Base-by-base conservation (phyloP, 176 grass and related monocot species). In the Juncus effusus region DNA sequence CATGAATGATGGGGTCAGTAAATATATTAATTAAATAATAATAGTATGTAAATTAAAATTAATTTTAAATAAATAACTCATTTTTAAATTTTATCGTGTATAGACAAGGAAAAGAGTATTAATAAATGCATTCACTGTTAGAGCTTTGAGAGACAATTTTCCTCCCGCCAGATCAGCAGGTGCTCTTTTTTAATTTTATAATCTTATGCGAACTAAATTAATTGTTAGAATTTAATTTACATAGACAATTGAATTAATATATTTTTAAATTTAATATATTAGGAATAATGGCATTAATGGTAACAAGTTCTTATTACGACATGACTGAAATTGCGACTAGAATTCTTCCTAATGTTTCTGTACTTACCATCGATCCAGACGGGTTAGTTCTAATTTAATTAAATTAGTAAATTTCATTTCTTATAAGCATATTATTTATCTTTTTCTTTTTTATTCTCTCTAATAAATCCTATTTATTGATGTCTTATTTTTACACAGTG, bases 121-220 rank as follows among this genome's bases (percentile, higher is more conserved):
- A 70, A 99, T 99, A 59, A 99, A 99, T 74, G 95, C 95, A 67
- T 99, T 99, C 72, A 99, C 95, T 54, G 95, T 99, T 62, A 88
- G 95, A 59, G 95, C 95, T 70, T 71, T 99, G 74, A 76, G 95
- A 54, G 95, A 99, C 72, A 83, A 75, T 73, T 99, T 99, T 79
- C 83, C 95, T 78, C 95, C 95, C 42, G 95, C 95, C 67, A 82
- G 95, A 76, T 86, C 95, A 65, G 95, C 95, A 75, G 95, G 95
- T 92, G 92, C 51, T 42, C 80, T 36, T 75, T 50, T 45, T 55
- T 83, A 40, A 80, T 62, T 60, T 74, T 74, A 40, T 38, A 70
- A 39, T 36, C 81, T 37, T 67, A 69, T 13, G 56, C 16, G 19
- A 28, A 28, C 1, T 28, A 28, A 28, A 28, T 28, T 28, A 28